Base-by-base conservation (phyloP, 2,329 filamentous ascomycete genomes). In the Xylaria sp. region DNA sequence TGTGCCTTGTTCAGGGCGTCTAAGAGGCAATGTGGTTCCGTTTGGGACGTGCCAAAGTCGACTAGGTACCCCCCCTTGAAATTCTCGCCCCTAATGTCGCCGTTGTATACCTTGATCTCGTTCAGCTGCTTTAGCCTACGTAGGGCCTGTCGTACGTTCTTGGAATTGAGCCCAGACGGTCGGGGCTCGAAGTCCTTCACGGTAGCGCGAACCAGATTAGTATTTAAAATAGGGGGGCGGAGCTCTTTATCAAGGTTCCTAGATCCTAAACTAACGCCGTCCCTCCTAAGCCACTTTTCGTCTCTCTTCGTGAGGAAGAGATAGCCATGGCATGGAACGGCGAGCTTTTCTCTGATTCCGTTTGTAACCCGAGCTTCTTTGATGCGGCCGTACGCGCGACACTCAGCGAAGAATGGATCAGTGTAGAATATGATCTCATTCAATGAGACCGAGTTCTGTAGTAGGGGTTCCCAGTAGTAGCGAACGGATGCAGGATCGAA, bases 351-450 rank as follows among this genome's bases (percentile, higher is more conserved):
- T 13, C 31, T 47, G 19, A 21, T 29, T 29, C 41, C 31, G 10
- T 19, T 47, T 2, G 21, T 55, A 27, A 27, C 29, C 9, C 17
- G 29, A 27, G 41, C 53, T 29, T 55, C 41, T 21, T 55, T 40
- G 15, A 55, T 55, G 31, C 53, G 41, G 31, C 53, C 53, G 21
- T 55, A 55, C 4, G 53, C 41, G 21, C 53, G 41, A 21, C 53
- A 55, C n/a, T 55, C 53, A 23, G 41, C 53, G 15, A 47, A 55
- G 41, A 55, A 55, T 3, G 53, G 53, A 13, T 55, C 53, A 15
- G 53, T 55, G 21, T 55, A 47, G 41, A 38, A 55, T 19, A 55
- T 38, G 21, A 47, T 38, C 31, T 55, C 41, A 9, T 47, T 55
- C 41, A 47, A 21, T 15, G 53, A 41, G 21, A 55, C 29, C n/a